Evolutionary conservation across 108 stramenopile species (phyloP), one percentile per base, ranked within the genome.

Genomic region (Cyclotella sp.): DNA sequence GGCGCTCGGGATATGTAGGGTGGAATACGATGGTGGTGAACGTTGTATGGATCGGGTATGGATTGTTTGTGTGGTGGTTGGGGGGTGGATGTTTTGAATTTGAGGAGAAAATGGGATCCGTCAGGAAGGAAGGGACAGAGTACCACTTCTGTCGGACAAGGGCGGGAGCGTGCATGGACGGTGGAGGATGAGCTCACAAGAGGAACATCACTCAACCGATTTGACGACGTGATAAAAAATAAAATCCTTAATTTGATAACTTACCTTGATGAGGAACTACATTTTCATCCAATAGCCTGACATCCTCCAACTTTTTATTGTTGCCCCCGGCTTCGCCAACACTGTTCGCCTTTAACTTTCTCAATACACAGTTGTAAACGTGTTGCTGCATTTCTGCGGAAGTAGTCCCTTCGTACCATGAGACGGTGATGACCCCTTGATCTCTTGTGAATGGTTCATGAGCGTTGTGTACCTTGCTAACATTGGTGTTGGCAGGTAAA

Each of bases 371-470:
- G 41, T 87, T 90, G 27, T 73, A 78, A 0, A 95, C 94, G 64
- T 95, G 91, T 45, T 95, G 89, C 44, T 79, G 68, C 74, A 95
- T 78, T 40, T 95, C 94, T 27, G 70, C 12, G 2, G 89, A 79
- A 0, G 83, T 83, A 0, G 94, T 95, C 26, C 94, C 94, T 19
- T 92, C 91, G 65, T 87, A 95, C 94, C 94, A 95, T 28, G 90
- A 89, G 14, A 95, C 81, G 9, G 88, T 84, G 10, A 95, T 79
- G 22, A 39, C 67, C 54, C 94, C 94, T 29, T 87, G 77, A 66
- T 91, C 88, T 16, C 84, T 52, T 10, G 52, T 14, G 53, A 15
- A 19, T 14, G 45, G n/a, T 46, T 45, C 57, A 12, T 22, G 18
- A 55, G 29, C 26, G 39, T 54, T 40, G 18, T 42, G 10, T 12